Base-by-base conservation (phyloP, 441 rosid genomes). In the Populus trichocarpa region DNA sequence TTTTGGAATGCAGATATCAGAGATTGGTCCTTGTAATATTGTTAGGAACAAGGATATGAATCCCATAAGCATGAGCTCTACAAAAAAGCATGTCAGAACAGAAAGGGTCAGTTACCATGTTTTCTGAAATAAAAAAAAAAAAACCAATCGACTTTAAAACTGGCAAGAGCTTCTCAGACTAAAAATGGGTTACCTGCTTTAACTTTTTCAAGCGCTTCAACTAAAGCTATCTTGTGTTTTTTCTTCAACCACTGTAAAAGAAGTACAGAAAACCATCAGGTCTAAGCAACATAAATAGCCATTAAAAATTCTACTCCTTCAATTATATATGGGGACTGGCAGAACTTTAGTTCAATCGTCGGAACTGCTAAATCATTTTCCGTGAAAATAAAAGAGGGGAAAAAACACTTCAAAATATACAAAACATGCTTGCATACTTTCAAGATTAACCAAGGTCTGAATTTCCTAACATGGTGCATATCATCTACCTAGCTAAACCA, bases 1-100 rank as follows among this genome's bases (percentile, higher is more conserved):
- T 38, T 11, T 3, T 2, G 97, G 77, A 46, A 93, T 83, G 57
- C 98, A 93, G 50, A 90, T 85, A 13, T 64, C 35, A 32, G 99
- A 90, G 68, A 96, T 88, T 36, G 78, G 70, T 12, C 26, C 76
- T 87, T 88, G 89, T 8, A 75, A 10, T 53, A 91, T 86, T 6
- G 93, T 94, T 6, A 96, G 88, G 64, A 96, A 85, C 72, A 96
- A 84, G 7, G 99, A 96, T 88, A 96, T 87, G 83, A 92, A 93
- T 63, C 99, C 99, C 90, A 96, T 67, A 30, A 96, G 87, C 99
- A 96, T 92, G 67, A 96, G 83, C 87, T 96, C 98, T 93, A 61
- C 88, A 87, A 59, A 38, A 71, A 11, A 57, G 26, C 32, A 69
- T 9, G 23, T 9, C 57, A 63, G 46, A 35, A 65, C 22, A 28